Base-by-base conservation (phyloP, 148 eudicot species). In the Suaeda aralocaspica region DNA sequence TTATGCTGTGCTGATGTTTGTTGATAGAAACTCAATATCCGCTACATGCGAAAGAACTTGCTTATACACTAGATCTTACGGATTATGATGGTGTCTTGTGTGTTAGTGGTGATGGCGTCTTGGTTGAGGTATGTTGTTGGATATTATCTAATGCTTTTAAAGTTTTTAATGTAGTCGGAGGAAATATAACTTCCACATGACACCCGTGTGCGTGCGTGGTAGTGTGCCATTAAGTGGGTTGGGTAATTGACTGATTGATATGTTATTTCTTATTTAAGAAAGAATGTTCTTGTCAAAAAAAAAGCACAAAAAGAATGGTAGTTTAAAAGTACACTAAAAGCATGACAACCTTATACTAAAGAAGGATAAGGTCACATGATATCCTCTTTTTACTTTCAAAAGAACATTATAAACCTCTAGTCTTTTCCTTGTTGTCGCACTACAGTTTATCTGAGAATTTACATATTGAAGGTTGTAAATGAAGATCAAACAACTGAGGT, bases 31-130 rank as follows among this genome's bases (percentile, higher is more conserved):
- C 98, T 29, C 70, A 80, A 77, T 64, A 84, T 73, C 97, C 82
- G 79, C 92, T 88, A 33, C 89, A 93, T 61, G 97, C 98, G 4
- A 88, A 91, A 80, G 92, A 93, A 80, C 77, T 91, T 67, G 95
- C 81, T 64, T 73, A 55, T 57, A 72, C 76, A 41, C 74, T 93
- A 76, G 98, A 93, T 79, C 86, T 93, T 53, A 70, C 82, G 22
- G 78, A 80, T 76, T 91, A 85, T 77, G 98, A 93, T 74, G 98
- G 98, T 44, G 72, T 93, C 67, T 84, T 91, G 78, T 93, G 98
- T 75, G 92, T 93, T 60, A 89, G 98, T 66, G 98, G 98, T 44
- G 98, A 93, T 80, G 97, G 98, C 63, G 72, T 86, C 66, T 75
- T 93, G 65, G 98, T 87, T 72, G 98, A 92, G 96, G 98, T 92